These are phyloP conservation scores for Mycena citricolor DNA, from an alignment of 1,284 basidiomycete genomes.

Conservation along the genomic window DNA sequence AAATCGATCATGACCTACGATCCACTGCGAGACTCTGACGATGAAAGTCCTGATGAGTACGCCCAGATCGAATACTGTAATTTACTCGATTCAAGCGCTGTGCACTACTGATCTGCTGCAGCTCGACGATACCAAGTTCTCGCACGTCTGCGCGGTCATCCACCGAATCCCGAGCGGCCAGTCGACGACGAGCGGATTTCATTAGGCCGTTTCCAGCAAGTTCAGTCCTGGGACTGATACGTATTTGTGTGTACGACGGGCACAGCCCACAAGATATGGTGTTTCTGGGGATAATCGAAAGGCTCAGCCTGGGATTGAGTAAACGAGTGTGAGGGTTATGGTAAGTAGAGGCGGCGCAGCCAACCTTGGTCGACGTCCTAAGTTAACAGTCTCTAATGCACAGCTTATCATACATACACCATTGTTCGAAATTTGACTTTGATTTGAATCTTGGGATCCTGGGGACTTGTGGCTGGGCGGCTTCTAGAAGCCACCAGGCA, in stretches of 20 bases:
- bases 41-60: constrained; percentile 64
- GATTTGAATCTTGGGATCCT: constrained; percentile 12
- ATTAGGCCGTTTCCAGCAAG: constrained; percentile 34
- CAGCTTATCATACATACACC: constrained; percentile 25
- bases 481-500: constrained; percentile 48
- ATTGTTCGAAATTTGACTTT: constrained; percentile 15
- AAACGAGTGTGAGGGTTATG: constrained; percentile 11
- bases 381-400: constrained; percentile 4
- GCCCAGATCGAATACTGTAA: constrained; percentile 63
- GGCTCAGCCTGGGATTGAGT: constrained; percentile 18
- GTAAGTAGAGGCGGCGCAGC: constrained; percentile 20
- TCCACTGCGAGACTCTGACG: constrained; percentile 70
- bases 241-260: constrained; percentile 13
- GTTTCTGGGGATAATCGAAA: constrained; percentile 8
- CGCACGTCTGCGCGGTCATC: constrained; percentile 41
- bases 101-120: too few relatives aligned
- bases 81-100: constrained; percentile 24
- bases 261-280: constrained; percentile 22
- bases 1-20: constrained; percentile 60
- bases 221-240: constrained; percentile 38
- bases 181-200: constrained; percentile 16
- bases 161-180: constrained; percentile 38
- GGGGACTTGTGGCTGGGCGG: not conserved
- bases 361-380: constrained; percentile 16
- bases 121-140: constrained; percentile 52